phyloP scores from a whole-genome alignment of 176 grass and related monocot species.

The Carex kokanica region DNA sequence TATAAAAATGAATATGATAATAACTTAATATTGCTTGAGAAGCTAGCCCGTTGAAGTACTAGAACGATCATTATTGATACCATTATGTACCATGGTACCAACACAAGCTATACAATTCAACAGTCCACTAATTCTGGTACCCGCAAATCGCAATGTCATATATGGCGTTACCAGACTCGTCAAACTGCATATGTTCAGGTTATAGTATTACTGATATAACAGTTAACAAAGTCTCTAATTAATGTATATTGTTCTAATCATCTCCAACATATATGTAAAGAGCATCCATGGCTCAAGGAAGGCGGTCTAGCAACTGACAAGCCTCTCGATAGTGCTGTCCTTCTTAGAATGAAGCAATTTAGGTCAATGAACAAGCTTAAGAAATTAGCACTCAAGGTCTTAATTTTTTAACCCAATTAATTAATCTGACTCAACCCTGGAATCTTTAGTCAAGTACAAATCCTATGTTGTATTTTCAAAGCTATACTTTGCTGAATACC shows the following conservation, averaged over 20 bases:
- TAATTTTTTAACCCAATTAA: not conserved
- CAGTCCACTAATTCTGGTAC: not conserved
- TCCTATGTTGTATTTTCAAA: not conserved
- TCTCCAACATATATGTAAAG: not conserved
- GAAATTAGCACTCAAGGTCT: constrained; percentile 33
- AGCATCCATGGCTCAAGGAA: constrained; percentile 31
- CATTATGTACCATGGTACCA: not conserved
- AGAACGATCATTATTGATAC: not conserved
- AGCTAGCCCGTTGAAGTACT: not conserved
- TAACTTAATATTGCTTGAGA: not conserved
- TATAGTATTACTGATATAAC: not conserved
- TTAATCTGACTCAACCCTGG: not conserved
- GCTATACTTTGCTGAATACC: not conserved
- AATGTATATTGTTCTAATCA: not conserved
- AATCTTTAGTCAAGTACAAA: not conserved
- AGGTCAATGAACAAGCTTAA: constrained; percentile 37
- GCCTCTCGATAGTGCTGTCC: constrained; percentile 28
- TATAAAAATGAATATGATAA: not conserved
- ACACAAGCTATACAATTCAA: not conserved
- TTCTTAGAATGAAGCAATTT: constrained; percentile 40
- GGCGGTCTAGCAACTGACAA: constrained; percentile 29
- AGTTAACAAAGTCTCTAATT: not conserved
- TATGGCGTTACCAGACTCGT: not conserved
- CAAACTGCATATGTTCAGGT: not conserved
- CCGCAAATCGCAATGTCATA: not conserved